phyloP scores from a whole-genome alignment of 2,329 filamentous ascomycete genomes.

The Stachybotrys chartarum region DNA sequence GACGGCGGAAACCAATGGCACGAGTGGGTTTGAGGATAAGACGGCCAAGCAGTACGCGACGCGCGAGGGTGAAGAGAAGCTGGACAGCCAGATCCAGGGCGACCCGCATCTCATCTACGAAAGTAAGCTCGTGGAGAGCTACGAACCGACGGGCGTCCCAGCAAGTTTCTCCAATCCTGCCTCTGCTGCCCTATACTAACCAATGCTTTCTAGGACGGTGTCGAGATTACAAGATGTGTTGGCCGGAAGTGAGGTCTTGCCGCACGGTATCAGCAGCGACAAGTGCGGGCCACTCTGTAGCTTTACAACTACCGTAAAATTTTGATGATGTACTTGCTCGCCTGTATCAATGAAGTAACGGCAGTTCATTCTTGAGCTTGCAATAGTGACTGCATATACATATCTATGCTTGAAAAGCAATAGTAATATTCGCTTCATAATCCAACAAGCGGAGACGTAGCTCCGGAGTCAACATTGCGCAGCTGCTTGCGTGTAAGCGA shows the following conservation, averaged over 20 bases:
- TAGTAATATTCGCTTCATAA: too few relatives aligned
- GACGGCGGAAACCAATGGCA: constrained; percentile 10
- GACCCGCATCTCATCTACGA: constrained; percentile 61
- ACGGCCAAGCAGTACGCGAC: constrained; percentile 50
- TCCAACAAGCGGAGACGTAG: too few relatives aligned
- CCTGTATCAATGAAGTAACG: too few relatives aligned
- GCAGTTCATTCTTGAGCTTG: too few relatives aligned
- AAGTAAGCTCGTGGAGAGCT: constrained; percentile 56
- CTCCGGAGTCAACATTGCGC: too few relatives aligned
- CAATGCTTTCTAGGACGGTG: constrained; percentile 44
- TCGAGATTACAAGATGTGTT: constrained; percentile 58
- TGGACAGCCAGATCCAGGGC: constrained; percentile 31
- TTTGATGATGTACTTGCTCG: too few relatives aligned
- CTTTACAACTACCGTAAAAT: too few relatives aligned
- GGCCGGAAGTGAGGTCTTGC: constrained; percentile 17
- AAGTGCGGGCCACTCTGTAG: not conserved
- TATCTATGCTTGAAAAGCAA: too few relatives aligned
- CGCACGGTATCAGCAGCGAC: not conserved
- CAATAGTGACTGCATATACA: too few relatives aligned
- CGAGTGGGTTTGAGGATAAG: constrained; percentile 30
- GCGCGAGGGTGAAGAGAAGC: constrained; percentile 34
- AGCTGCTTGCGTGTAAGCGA: too few relatives aligned
- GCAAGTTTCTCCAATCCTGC: constrained; percentile 33
- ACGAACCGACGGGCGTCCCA: constrained; percentile 59
- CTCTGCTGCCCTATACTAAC: constrained; percentile 10